Conservation (phyloP, 306 rosid species). For the Boehmeria nivea region DNA sequence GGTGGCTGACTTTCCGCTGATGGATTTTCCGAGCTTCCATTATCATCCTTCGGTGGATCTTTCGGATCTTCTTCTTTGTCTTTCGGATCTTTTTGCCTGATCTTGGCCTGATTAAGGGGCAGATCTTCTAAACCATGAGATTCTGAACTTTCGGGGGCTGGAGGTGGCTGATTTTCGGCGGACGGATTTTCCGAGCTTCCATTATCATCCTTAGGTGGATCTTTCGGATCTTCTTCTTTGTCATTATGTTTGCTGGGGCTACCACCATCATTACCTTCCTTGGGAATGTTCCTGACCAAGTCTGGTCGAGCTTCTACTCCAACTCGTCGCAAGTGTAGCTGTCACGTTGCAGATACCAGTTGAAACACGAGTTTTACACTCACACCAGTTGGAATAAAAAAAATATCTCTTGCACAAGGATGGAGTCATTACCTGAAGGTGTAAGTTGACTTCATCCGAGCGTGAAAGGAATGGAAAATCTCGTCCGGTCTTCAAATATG, state of each 20-base stretch:
- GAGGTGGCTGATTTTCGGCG: conserved; percentile 41
- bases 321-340: conserved; percentile 91
- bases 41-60: conserved; percentile 44
- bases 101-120: conserved; percentile 38
- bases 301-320: conserved; percentile 89
- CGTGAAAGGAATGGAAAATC: conserved; percentile 99
- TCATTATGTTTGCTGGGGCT: conserved; percentile 57
- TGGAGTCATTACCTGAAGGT: conserved; percentile 95
- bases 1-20: conserved; percentile 41
- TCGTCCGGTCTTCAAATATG: conserved; percentile 80
- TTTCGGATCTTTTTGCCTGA: neutral
- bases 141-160: conserved; percentile 55
- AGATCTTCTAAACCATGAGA: conserved; percentile 50
- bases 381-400: no score
- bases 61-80: conserved; percentile 43
- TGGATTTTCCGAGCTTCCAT: conserved; percentile 38
- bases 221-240: conserved; percentile 44
- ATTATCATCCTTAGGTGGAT: conserved; percentile 40
- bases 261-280: conserved; percentile 66
- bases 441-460: conserved; percentile 97
- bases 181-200: conserved; percentile 42
- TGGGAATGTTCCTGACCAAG: conserved; percentile 48
- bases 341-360: conserved; percentile 20
- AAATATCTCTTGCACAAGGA: no score
- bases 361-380: conserved; percentile 15